Conservation (phyloP, 129 eudicot species). For the Scalesia atractyloides region DNA sequence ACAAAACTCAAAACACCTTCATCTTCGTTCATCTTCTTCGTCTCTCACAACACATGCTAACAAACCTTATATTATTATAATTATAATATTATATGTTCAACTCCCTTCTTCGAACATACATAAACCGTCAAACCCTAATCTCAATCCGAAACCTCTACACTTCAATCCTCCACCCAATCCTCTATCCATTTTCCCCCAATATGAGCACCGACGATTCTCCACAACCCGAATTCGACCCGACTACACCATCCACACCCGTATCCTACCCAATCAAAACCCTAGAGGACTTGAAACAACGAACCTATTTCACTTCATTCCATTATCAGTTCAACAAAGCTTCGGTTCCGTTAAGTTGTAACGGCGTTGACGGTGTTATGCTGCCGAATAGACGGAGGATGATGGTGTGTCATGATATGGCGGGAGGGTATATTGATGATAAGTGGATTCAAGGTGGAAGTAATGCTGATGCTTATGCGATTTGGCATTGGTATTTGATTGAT, state of each 20-base stretch:
- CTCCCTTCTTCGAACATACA: conserved; percentile 35
- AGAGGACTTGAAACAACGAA: conserved; percentile 55
- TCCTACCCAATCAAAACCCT: conserved; percentile 75
- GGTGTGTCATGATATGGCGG: conserved; percentile 94
- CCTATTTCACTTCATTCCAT: conserved; percentile 75
- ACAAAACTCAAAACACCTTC: background rate
- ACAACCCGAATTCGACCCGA: conserved; percentile 53
- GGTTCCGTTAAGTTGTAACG: conserved; percentile 25
- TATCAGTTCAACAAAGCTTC: conserved; percentile 65
- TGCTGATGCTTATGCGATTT: conserved; percentile 67
- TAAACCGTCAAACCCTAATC: conserved; percentile 45
- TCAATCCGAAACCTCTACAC: conserved; percentile 33
- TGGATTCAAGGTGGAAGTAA: conserved; percentile 82
- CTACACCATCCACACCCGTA: conserved; percentile 54
- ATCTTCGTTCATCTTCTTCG: no score
- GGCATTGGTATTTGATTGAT: conserved; percentile 98
- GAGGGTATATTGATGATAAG: conserved; percentile 82
- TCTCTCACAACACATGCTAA: conserved; percentile 3
- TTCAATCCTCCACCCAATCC: conserved; percentile 32
- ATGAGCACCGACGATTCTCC: conserved; percentile 35
- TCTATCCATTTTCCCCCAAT: conserved; percentile 27
- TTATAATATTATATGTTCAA: no score
- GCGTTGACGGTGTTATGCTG: conserved; percentile 33
- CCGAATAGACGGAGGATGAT: conserved; percentile 64
- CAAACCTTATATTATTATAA: no score